Conservation (phyloP, 148 eudicot genomes). For the Rhododendron kiyosumense region DNA sequence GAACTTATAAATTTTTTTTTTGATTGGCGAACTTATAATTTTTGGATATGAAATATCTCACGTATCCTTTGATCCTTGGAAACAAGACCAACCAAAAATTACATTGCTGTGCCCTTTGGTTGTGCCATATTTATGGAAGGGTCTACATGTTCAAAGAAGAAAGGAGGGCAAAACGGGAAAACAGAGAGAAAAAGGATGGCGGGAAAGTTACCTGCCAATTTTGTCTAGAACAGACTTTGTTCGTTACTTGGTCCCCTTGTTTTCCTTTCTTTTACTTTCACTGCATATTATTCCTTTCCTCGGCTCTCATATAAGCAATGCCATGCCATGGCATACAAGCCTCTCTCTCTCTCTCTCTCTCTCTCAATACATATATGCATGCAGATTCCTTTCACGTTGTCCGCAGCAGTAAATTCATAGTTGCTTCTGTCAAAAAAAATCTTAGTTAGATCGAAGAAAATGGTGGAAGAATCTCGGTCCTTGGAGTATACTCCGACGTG, state of each 20-base stretch:
- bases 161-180: not conserved
- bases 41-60: not conserved
- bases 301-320: not conserved
- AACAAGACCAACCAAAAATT: not conserved
- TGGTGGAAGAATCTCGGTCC: slow-evolving; percentile 53
- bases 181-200: not conserved
- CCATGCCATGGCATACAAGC: not conserved
- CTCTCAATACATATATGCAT: not conserved
- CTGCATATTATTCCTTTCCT: slow-evolving; percentile 25
- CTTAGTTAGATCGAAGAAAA: slow-evolving; percentile 4
- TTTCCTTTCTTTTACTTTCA: slow-evolving; percentile 4
- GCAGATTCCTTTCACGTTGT: not conserved
- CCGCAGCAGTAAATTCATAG: not conserved
- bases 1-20: not conserved
- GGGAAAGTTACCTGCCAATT: not conserved
- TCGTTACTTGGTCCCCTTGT: slow-evolving; percentile 26
- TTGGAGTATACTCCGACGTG: slow-evolving; percentile 70
- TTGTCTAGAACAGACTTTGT: slow-evolving; percentile 6
- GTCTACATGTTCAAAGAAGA: not conserved
- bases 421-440: not conserved
- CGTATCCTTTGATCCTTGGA: not conserved
- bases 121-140: not conserved
- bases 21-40: not conserved
- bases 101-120: not conserved
- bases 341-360: not conserved